Percentiles rank a stretch among this genome's conserved stretches.
phyloP scores from a whole-genome alignment of 345 rosid species.

The Iberis pinnata region DNA sequence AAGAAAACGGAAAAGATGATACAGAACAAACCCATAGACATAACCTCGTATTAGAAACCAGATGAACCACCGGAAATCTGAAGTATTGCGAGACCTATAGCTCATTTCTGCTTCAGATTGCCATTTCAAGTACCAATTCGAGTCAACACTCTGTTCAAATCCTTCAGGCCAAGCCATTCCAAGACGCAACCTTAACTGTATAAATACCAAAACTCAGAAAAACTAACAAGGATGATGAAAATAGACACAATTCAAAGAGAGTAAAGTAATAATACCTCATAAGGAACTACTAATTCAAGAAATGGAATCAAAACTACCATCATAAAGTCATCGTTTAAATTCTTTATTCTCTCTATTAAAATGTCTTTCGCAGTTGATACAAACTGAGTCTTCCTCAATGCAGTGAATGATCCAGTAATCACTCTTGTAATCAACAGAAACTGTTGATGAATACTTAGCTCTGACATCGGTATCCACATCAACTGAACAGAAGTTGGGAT shows the following conservation, averaged over 20 bases:
- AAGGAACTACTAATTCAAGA: constrained; percentile 61
- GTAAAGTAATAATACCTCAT: constrained; percentile 55
- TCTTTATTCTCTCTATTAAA: constrained; percentile 40
- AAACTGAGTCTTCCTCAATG: constrained; percentile 45
- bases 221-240: neutral
- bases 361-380: constrained; percentile 44
- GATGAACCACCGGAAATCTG: constrained; percentile 49
- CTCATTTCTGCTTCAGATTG: constrained; percentile 70
- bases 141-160: constrained; percentile 57
- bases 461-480: constrained; percentile 94
- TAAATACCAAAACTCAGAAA: constrained; percentile 14
- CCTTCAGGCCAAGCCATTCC: constrained; percentile 97
- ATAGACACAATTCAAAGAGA: constrained; percentile 1
- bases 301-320: constrained; percentile 56
- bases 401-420: constrained; percentile 43
- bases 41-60: constrained; percentile 60
- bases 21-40: constrained; percentile 54
- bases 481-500: constrained; percentile 75
- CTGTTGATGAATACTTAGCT: constrained; percentile 68
- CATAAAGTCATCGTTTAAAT: constrained; percentile 69
- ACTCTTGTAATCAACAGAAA: constrained; percentile 55
- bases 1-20: constrained; percentile 54
- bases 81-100: constrained; percentile 52
- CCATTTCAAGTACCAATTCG: constrained; percentile 88
- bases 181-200: constrained; percentile 59